These are phyloP conservation scores for Lipomyces lipofer DNA, from an alignment of 805 yeast genomes.

Conservation along the genomic window DNA sequence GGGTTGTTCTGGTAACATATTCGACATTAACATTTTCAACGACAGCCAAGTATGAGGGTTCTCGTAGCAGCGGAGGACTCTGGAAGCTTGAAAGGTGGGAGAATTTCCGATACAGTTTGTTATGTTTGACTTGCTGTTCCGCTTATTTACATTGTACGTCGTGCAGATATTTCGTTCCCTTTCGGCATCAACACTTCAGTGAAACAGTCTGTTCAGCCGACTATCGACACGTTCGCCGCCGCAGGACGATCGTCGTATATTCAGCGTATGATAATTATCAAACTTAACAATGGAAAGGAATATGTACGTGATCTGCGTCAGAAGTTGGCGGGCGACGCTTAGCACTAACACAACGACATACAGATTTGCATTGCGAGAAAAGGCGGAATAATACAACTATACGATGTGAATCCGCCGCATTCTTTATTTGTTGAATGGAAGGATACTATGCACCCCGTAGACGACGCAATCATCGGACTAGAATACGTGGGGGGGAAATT, in stretches of 20 bases:
- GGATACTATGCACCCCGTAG: constrained; percentile 12
- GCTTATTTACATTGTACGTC: neutral
- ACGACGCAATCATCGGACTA: constrained; percentile 31
- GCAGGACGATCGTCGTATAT: constrained; percentile 41
- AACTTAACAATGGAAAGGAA: constrained; percentile 35
- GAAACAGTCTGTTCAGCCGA: constrained; percentile 66
- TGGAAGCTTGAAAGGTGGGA: constrained; percentile 48
- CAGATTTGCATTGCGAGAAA: constrained; percentile 34
- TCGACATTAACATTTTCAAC: too few relatives aligned
- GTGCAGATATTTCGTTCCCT: constrained; percentile 55
- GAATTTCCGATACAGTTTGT: neutral
- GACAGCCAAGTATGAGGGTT: too few relatives aligned
- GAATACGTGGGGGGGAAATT: constrained; percentile 25
- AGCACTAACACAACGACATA: neutral
- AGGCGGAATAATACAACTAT: constrained; percentile 34
- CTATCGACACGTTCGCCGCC: constrained; percentile 46
- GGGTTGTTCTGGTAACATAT: too few relatives aligned
- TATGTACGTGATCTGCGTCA: constrained; percentile 41
- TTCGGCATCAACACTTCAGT: constrained; percentile 79
- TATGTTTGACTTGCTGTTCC: neutral
- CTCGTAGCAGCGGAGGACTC: constrained; percentile 54
- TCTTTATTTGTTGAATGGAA: constrained; percentile 24
- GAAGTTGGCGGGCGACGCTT: neutral
- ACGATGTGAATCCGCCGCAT: constrained; percentile 28
- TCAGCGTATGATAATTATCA: constrained; percentile 25